These are phyloP conservation scores for Akanthomyces dipterigenus DNA, from an alignment of 2,329 filamentous ascomycete species.

Conservation along the genomic window DNA sequence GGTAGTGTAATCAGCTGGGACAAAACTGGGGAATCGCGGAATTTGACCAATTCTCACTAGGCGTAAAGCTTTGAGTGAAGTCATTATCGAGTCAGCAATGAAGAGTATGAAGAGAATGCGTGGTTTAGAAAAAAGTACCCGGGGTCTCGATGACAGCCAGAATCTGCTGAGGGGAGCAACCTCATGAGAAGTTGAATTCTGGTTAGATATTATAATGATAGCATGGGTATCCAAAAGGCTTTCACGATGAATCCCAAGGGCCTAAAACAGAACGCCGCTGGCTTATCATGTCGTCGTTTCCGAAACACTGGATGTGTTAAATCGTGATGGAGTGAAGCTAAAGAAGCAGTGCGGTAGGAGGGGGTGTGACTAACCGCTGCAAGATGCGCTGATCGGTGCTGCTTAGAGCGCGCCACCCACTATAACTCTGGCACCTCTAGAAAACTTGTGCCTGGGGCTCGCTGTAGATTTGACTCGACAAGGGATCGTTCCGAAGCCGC, in stretches of 20 bases:
- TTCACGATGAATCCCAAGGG: neutral
- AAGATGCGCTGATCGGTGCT: too few relatives aligned
- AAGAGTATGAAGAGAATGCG: too few relatives aligned
- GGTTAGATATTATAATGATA: neutral
- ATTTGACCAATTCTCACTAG: too few relatives aligned
- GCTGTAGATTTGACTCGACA: neutral
- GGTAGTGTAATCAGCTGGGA: too few relatives aligned
- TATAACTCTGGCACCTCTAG: neutral
- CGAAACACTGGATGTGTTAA: constrained; percentile 5
- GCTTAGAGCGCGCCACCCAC: neutral
- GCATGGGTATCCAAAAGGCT: neutral
- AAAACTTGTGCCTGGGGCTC: neutral
- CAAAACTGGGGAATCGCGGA: too few relatives aligned
- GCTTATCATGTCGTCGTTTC: neutral
- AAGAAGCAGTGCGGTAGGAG: neutral
- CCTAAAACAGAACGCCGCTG: neutral
- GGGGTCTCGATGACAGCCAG: too few relatives aligned
- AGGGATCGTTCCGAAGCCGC: neutral
- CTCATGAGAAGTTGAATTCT: neutral
- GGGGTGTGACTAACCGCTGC: neutral
- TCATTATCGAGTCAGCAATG: too few relatives aligned
- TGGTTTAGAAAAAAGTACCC: too few relatives aligned
- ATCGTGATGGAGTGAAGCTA: neutral
- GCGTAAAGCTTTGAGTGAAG: too few relatives aligned
- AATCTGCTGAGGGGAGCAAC: neutral